A percentile compares a stretch with the other conserved stretches of the same genome.
Conservation (phyloP, 352 stramenopile genomes). For the Phytophthora pluvialis region DNA sequence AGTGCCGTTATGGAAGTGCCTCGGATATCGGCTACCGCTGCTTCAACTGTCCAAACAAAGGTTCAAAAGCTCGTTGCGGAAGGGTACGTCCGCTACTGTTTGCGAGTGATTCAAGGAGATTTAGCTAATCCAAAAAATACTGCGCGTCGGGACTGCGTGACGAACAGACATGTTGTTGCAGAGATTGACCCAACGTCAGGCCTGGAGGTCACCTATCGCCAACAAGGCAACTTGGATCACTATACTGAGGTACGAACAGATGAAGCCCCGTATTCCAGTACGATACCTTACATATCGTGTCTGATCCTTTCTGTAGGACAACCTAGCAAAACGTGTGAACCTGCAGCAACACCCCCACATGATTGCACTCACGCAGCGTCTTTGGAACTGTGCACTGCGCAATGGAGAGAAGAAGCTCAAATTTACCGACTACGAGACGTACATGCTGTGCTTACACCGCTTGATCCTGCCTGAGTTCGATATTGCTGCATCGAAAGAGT, state of each 20-base stretch:
- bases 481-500: conserved; percentile 56
- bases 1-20: conserved; percentile 33
- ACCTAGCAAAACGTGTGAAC: conserved; percentile 65
- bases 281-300: background rate
- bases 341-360: conserved; percentile 69
- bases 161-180: conserved; percentile 60
- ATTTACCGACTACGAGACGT: conserved; percentile 68
- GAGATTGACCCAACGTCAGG: conserved; percentile 37
- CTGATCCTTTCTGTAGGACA: conserved; percentile 44
- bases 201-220: conserved; percentile 57
- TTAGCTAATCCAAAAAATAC: no score
- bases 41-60: conserved; percentile 53
- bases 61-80: conserved; percentile 68
- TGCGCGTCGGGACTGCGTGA: background rate
- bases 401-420: conserved; percentile 33
- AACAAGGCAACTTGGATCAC: conserved; percentile 76
- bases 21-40: conserved; percentile 49
- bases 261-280: background rate
- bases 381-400: conserved; percentile 67
- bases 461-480: conserved; percentile 83
- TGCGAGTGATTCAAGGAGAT: background rate
- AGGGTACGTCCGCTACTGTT: conserved; percentile 39
- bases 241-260: conserved; percentile 63
- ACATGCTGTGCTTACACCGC: conserved; percentile 78
- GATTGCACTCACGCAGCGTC: conserved; percentile 70